Percentiles rank a stretch among this genome's conserved stretches.
Evolutionary conservation across 164 flowering plant species (phyloP).

Genomic region (Amborella trichopoda): DNA sequence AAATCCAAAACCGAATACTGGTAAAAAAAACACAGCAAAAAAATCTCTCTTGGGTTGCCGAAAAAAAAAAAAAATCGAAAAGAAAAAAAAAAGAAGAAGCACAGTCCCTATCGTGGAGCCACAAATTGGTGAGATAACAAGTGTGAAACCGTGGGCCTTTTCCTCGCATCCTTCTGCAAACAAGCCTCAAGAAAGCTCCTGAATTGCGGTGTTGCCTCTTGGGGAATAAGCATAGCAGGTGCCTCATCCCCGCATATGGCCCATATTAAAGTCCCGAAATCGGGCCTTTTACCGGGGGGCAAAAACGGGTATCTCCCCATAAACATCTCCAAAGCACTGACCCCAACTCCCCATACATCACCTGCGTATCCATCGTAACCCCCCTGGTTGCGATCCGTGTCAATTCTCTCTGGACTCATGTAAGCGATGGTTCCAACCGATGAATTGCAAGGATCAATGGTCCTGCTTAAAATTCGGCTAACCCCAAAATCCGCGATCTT

Average conservation of each 20-base stretch:
- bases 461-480: constrained; percentile 46
- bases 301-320: constrained; percentile 72
- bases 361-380: constrained; percentile 75
- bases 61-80: too few species aligned
- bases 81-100: too few species aligned
- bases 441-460: constrained; percentile 80
- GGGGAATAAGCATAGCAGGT: constrained; percentile 77
- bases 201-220: constrained; percentile 52
- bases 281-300: constrained; percentile 57
- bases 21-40: too few species aligned
- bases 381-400: constrained; percentile 79
- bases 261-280: constrained; percentile 84
- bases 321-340: constrained; percentile 74
- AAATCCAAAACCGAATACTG: too few species aligned
- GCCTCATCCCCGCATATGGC: constrained; percentile 85
- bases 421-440: constrained; percentile 88
- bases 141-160: constrained; percentile 43
- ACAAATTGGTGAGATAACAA: constrained; percentile 65
- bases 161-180: constrained; percentile 60
- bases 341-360: constrained; percentile 88
- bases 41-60: too few species aligned
- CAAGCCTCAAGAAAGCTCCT: constrained; percentile 54
- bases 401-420: constrained; percentile 85
- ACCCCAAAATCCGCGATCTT: constrained; percentile 88
- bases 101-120: too few species aligned